Conservation (phyloP, 805 yeast species). For the Saccharomycopsis vini region DNA sequence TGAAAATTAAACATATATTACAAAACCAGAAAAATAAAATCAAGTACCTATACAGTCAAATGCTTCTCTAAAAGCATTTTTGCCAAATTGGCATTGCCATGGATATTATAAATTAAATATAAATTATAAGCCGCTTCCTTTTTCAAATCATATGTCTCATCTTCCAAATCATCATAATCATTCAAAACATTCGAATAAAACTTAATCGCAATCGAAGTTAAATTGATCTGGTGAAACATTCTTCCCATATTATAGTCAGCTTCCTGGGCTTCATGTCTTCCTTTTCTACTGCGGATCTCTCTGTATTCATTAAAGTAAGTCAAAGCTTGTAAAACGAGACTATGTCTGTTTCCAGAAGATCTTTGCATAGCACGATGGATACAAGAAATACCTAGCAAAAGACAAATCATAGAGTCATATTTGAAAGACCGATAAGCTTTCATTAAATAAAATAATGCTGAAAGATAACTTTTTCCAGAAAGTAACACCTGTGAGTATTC, state of each 20-base stretch:
- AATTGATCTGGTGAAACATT: constrained; percentile 74
- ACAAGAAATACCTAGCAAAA: constrained; percentile 71
- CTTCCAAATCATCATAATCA: constrained; percentile 11
- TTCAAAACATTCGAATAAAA: constrained; percentile 64
- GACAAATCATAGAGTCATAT: constrained; percentile 69
- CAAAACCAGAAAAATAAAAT: too few relatives aligned
- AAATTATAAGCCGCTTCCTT: constrained; percentile 83
- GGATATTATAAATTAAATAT: constrained; percentile 60
- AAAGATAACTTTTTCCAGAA: constrained; percentile 71
- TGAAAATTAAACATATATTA: too few relatives aligned
- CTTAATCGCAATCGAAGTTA: constrained; percentile 60
- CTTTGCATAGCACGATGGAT: constrained; percentile 90
- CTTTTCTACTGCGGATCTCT: constrained; percentile 22
- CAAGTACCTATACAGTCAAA: constrained; percentile 45
- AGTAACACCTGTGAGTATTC: constrained; percentile 76
- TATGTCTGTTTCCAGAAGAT: constrained; percentile 73
- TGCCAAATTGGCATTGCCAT: constrained; percentile 65
- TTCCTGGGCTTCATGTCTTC: constrained; percentile 56
- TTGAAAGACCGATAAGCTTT: constrained; percentile 61
- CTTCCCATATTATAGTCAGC: constrained; percentile 77
- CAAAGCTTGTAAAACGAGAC: constrained; percentile 81
- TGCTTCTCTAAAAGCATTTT: constrained; percentile 55
- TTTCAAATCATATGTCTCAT: constrained; percentile 43
- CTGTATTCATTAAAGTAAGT: constrained; percentile 68
- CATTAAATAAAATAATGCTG: constrained; percentile 70